These are phyloP conservation scores for Aspergillus sp. DNA, from an alignment of 2,329 filamentous ascomycete species.

Conservation along the genomic window DNA sequence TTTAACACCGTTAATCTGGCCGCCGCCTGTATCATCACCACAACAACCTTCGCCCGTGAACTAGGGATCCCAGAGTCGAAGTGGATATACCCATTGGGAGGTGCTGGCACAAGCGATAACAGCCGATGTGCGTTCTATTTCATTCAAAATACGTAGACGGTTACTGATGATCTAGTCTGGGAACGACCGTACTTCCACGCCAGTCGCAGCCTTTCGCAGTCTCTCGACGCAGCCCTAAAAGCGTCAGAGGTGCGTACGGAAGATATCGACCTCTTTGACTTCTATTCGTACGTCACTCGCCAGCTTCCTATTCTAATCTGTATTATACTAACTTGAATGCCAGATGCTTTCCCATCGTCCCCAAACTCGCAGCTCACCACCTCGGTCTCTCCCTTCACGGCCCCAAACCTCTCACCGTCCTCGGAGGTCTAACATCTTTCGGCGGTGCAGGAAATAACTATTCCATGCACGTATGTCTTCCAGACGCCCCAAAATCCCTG, in stretches of 20 bases:
- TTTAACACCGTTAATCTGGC: slow-evolving; percentile 69
- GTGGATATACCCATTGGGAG: slow-evolving; percentile 66
- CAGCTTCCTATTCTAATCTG: neutral
- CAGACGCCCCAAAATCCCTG: neutral
- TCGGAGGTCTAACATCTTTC: slow-evolving; percentile 67
- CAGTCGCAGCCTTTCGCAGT: slow-evolving; percentile 58
- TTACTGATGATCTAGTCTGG: slow-evolving; percentile 53
- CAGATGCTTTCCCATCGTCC: slow-evolving; percentile 69
- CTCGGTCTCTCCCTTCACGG: slow-evolving; percentile 53
- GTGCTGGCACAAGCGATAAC: slow-evolving; percentile 61
- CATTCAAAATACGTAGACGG: neutral
- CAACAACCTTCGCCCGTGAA: slow-evolving; percentile 52
- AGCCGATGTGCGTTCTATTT: slow-evolving; percentile 49
- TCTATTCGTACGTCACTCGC: slow-evolving; percentile 56
- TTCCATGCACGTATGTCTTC: slow-evolving; percentile 60
- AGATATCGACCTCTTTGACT: slow-evolving; percentile 62
- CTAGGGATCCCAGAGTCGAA: slow-evolving; percentile 55
- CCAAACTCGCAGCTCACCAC: slow-evolving; percentile 64
- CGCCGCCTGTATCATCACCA: slow-evolving; percentile 61
- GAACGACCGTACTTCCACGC: slow-evolving; percentile 58
- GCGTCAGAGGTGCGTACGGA: slow-evolving; percentile 48
- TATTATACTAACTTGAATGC: neutral
- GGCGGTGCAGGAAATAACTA: slow-evolving; percentile 72
- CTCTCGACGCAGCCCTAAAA: slow-evolving; percentile 55
- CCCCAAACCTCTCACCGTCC: slow-evolving; percentile 57